Evolutionary conservation across 2,329 filamentous ascomycete genomes (phyloP).

Genomic region (Sporothrix protearum): DNA sequence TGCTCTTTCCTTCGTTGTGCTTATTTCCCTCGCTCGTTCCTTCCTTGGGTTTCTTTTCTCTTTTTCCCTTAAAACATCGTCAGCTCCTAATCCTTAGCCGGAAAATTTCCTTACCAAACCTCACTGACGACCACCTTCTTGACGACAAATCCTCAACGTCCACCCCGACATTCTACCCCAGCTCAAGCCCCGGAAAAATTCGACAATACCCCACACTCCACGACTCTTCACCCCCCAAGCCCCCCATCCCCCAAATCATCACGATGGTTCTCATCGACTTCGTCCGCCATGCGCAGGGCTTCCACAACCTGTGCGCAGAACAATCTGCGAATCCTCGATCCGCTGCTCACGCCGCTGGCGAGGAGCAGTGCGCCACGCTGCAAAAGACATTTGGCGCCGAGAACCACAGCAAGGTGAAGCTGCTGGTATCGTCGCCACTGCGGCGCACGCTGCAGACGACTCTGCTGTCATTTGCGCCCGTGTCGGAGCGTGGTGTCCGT

Average conservation of each 20-base stretch:
- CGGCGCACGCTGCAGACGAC: constrained; percentile 78
- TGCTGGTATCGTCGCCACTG: constrained; percentile 74
- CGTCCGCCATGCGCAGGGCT: constrained; percentile 72
- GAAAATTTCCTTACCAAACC: background rate
- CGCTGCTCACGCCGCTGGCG: constrained; percentile 69
- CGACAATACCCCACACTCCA: background rate
- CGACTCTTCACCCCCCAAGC: background rate
- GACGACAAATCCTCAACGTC: background rate
- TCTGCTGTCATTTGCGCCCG: constrained; percentile 62
- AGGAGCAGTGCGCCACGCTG: constrained; percentile 67
- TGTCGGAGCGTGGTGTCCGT: constrained; percentile 43
- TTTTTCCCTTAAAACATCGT: background rate
- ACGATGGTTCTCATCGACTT: constrained; percentile 49
- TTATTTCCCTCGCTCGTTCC: background rate
- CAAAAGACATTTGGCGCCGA: constrained; percentile 54
- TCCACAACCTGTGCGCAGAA: constrained; percentile 71
- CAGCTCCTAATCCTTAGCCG: background rate
- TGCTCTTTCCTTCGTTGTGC: no score
- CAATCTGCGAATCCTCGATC: constrained; percentile 73
- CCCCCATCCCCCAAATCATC: no score
- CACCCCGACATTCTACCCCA: background rate
- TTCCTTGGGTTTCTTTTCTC: background rate
- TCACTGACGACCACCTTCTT: background rate
- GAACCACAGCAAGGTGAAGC: constrained; percentile 60
- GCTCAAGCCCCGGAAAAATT: background rate